Conservation (phyloP, 495 filamentous ascomycete genomes). For the Jackrogersella multiformis region DNA sequence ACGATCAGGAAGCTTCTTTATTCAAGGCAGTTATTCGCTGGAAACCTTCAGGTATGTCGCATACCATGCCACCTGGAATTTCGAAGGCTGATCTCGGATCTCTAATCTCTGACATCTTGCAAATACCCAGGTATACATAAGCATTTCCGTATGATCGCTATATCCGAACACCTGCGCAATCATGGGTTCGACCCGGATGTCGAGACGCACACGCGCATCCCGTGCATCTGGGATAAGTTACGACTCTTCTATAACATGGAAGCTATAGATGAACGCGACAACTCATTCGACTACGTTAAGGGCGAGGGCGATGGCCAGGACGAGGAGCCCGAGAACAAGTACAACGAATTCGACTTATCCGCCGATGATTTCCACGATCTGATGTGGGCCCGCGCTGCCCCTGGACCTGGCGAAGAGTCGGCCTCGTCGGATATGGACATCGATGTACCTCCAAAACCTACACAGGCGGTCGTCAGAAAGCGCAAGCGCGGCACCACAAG, state of each 20-base stretch:
- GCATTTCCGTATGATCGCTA: slow-evolving; percentile 93
- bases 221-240: slow-evolving; percentile 92
- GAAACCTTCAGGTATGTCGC: slow-evolving; percentile 87
- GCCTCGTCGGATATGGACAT: slow-evolving; percentile 62
- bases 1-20: slow-evolving; percentile 90
- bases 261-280: slow-evolving; percentile 85
- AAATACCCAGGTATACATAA: slow-evolving; percentile 83
- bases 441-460: slow-evolving; percentile 44
- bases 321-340: slow-evolving; percentile 64
- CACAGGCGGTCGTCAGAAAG: slow-evolving; percentile 60
- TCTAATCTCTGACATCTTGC: background rate
- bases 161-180: slow-evolving; percentile 84
- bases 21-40: slow-evolving; percentile 89
- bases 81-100: background rate
- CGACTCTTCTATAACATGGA: slow-evolving; percentile 85
- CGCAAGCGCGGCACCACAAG: slow-evolving; percentile 59
- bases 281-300: slow-evolving; percentile 70
- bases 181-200: slow-evolving; percentile 79
- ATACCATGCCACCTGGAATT: background rate
- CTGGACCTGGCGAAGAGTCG: slow-evolving; percentile 63
- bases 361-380: slow-evolving; percentile 77
- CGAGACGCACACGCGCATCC: slow-evolving; percentile 82
- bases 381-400: slow-evolving; percentile 74
- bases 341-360: slow-evolving; percentile 79
- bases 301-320: slow-evolving; percentile 58